Conservation (phyloP, 306 rosid species). For the Dalbergia oliveri region DNA sequence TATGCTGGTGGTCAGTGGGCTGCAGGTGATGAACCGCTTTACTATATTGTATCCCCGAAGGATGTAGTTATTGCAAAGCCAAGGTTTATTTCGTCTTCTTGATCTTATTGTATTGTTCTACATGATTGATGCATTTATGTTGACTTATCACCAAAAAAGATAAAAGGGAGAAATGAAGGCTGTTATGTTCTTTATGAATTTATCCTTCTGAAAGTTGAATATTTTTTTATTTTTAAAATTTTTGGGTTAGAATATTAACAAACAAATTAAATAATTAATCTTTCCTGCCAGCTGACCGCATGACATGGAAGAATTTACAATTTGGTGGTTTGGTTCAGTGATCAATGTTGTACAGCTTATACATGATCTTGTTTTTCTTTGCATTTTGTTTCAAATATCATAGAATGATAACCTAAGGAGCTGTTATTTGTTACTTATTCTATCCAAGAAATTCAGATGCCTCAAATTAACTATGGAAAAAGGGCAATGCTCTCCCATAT, state of each 20-base stretch:
- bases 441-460: slow-evolving; percentile 22
- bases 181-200: slow-evolving; percentile 9
- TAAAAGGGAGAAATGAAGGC: slow-evolving; percentile 4
- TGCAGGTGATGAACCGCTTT: slow-evolving; percentile 83
- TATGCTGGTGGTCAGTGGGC: slow-evolving; percentile 94
- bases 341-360: slow-evolving; percentile 6
- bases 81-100: slow-evolving; percentile 58
- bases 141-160: neutral
- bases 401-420: slow-evolving; percentile 21
- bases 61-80: slow-evolving; percentile 92
- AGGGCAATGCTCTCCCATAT: slow-evolving; percentile 1
- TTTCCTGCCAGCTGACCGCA: neutral
- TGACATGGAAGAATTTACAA: slow-evolving; percentile 23
- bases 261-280: neutral
- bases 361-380: slow-evolving; percentile 2
- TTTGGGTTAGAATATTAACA: neutral
- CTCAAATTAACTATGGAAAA: slow-evolving; percentile 7
- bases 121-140: slow-evolving; percentile 1
- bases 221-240: neutral
- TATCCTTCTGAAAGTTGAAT: neutral
- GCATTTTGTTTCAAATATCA: slow-evolving; percentile 2
- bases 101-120: slow-evolving; percentile 25
- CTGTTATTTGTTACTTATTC: slow-evolving; percentile 2
- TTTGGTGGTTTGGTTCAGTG: neutral
- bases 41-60: slow-evolving; percentile 85